Evolutionary conservation across 2,329 filamentous ascomycete genomes (phyloP).

Genomic region (Corinectria fuckeliana): DNA sequence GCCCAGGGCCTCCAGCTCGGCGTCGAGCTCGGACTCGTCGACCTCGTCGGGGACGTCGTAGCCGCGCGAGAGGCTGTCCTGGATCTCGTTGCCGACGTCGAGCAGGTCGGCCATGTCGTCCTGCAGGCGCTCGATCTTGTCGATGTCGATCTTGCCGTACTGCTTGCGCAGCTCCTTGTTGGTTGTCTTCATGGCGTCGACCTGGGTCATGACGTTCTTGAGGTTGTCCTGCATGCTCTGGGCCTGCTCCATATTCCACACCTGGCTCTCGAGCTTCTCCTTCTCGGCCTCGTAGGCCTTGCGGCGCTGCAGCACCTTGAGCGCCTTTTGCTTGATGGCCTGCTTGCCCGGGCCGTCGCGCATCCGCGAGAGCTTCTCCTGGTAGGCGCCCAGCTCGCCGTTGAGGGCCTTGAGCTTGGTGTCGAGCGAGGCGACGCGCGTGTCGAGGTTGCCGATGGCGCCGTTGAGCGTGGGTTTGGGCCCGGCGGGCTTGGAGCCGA

Average conservation of each 20-base stretch:
- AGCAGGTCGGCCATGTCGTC: conserved; percentile 99
- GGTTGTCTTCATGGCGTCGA: conserved; percentile 96
- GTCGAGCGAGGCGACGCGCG: conserved; percentile 84
- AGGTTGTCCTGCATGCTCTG: conserved; percentile 99
- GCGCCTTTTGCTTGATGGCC: conserved; percentile 90
- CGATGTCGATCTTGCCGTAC: conserved; percentile 96
- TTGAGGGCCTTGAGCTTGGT: conserved; percentile 94
- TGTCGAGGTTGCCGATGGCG: conserved; percentile 86
- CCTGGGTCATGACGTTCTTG: conserved; percentile 97
- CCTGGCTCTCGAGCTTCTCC: conserved; percentile 91
- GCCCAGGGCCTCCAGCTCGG: conserved; percentile 91
- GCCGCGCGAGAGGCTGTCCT: conserved; percentile 87
- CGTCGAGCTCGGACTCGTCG: conserved; percentile 94
- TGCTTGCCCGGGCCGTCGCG: conserved; percentile 93
- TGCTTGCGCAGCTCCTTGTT: conserved; percentile 92
- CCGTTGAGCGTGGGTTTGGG: conserved; percentile 88
- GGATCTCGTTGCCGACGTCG: conserved; percentile 97
- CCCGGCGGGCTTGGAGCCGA: conserved; percentile 83
- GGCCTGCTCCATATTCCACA: conserved; percentile 99
- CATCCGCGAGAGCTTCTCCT: conserved; percentile 88
- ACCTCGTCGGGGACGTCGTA: conserved; percentile 98
- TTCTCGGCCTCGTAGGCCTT: conserved; percentile 95
- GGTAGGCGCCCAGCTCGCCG: conserved; percentile 86
- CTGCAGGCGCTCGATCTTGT: conserved; percentile 97
- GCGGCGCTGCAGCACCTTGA: conserved; percentile 90